Base-by-base conservation (phyloP, 2,329 filamentous ascomycete genomes). In the Aspergillus sp. region DNA sequence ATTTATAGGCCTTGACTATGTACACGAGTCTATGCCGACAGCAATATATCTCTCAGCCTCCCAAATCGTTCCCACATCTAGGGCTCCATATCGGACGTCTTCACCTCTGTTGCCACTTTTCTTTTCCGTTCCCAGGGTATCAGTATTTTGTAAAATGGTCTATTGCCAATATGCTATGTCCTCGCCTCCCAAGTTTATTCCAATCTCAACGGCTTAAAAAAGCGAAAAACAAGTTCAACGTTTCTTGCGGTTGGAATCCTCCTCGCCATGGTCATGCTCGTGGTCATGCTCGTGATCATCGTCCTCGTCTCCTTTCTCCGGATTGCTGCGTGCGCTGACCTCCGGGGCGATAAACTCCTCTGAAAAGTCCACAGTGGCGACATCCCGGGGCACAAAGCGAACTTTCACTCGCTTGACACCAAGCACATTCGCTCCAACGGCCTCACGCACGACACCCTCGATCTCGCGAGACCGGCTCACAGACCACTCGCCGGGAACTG, bases 341-440 rank as follows among this genome's bases (percentile, higher is more conserved):
- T 85, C 78, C 2, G 79, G 78, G 2, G 77, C 69, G 52, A 90
- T 86, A 58, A 89, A 90, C 65, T 97, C 89, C 62, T 94, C 86
- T 50, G 86, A 82, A 58, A 83, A 78, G 36, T 39, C 26, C 47
- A 78, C 75, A 36, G 72, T 72, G 29, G 73, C 67, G 8, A 72
- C 66, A 29, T 86, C 82, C 55, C 80, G 80, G 34, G 85, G 79
- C 29, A 93, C 80, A 63, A 97, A 97, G 38, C 89, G 82, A 44
- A 97, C 78, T 51, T 86, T 84, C 32, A 98, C 79, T 52, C 86
- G 81, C 65, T 88, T 83, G 35, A 93, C 88, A 1, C 93, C 91
- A 50, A 87, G 81, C 9, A 96, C 86, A 56, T 85, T 86, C 51
- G 76, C 73, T 29, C 87, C 88, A 28, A 96, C 78, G 47, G 77